Evolutionary conservation across 495 filamentous ascomycete species (phyloP).

Genomic region (Xylaria sp.): DNA sequence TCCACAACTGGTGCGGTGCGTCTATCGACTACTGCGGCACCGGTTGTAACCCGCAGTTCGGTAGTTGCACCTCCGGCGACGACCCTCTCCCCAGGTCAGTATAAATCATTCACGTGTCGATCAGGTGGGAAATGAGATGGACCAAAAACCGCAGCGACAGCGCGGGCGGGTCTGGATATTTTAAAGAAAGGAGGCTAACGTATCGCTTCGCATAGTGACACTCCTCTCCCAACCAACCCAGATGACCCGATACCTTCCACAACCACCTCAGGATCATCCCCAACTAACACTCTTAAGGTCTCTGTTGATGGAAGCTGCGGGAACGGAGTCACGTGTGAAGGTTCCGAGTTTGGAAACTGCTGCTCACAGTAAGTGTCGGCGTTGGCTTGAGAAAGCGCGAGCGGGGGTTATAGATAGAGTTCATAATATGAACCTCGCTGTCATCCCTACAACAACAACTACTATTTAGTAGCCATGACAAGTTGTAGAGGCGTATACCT

Average conservation of each 20-base stretch:
- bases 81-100: conserved; percentile 23
- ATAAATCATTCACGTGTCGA: neutral
- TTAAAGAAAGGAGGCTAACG: neutral
- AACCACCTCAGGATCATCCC: conserved; percentile 25
- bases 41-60: conserved; percentile 58
- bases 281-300: conserved; percentile 36
- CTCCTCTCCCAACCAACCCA: conserved; percentile 20
- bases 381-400: neutral
- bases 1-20: conserved; percentile 56
- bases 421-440: conserved; percentile 16
- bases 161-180: neutral
- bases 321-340: conserved; percentile 51
- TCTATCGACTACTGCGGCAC: conserved; percentile 57
- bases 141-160: neutral
- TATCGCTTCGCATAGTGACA: conserved; percentile 15
- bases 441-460: neutral
- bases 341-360: conserved; percentile 49
- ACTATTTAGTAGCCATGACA: neutral
- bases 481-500: neutral
- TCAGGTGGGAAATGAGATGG: neutral
- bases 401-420: conserved; percentile 2
- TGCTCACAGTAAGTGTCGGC: conserved; percentile 46
- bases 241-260: conserved; percentile 8
- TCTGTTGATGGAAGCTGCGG: conserved; percentile 50
- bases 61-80: conserved; percentile 49